phyloP scores from a whole-genome alignment of 2,329 filamentous ascomycete species.

The Arthrobotrys megalospora region DNA sequence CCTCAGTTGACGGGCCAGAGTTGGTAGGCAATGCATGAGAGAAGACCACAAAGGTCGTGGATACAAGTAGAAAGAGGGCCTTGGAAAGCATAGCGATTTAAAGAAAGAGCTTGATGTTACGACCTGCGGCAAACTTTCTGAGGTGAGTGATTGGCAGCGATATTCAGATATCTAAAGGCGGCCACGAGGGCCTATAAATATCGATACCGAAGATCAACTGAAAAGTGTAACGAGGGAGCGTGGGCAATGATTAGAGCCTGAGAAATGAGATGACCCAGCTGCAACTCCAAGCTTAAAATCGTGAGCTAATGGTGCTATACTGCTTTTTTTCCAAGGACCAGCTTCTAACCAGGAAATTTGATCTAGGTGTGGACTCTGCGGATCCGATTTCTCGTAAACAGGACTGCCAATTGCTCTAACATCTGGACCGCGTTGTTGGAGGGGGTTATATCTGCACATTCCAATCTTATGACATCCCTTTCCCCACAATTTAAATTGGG shows the following conservation, averaged over 20 bases:
- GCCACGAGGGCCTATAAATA: constrained; percentile 30
- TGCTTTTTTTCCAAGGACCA: background rate
- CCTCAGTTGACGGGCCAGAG: background rate
- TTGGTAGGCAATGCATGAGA: constrained; percentile 27
- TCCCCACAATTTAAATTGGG: constrained; percentile 46
- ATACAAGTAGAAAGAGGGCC: constrained; percentile 26
- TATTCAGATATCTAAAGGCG: constrained; percentile 2
- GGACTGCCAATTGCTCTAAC: background rate
- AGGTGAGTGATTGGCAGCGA: background rate
- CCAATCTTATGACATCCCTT: constrained; percentile 13
- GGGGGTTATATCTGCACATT: constrained; percentile 8
- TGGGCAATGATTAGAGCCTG: background rate
- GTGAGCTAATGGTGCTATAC: background rate
- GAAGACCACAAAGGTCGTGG: constrained; percentile 14
- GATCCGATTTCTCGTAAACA: background rate
- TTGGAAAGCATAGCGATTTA: constrained; percentile 39
- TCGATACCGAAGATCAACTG: constrained; percentile 10
- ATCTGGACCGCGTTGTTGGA: background rate
- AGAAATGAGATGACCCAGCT: background rate
- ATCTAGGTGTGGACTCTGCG: background rate
- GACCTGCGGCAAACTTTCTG: background rate
- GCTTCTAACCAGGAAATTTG: background rate
- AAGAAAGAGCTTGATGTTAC: background rate
- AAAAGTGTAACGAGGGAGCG: background rate
- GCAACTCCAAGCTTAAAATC: background rate